Conservation (phyloP, 495 filamentous ascomycete genomes). For the Neurospora sp. region DNA sequence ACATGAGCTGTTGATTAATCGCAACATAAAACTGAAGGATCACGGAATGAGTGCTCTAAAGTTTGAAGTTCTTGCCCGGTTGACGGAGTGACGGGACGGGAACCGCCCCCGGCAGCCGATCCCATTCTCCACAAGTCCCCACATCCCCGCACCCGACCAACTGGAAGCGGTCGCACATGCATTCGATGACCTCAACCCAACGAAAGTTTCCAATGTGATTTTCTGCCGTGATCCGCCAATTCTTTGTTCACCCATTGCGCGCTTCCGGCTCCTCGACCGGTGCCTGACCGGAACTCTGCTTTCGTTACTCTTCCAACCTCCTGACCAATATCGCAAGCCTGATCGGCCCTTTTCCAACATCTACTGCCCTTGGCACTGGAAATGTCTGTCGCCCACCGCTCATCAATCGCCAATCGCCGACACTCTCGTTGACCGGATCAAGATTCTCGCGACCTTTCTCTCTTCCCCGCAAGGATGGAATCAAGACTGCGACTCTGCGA, state of each 20-base stretch:
- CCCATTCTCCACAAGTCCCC: background rate
- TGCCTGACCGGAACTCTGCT: background rate
- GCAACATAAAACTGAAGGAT: background rate
- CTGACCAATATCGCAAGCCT: background rate
- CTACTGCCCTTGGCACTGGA: background rate
- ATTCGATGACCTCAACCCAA: background rate
- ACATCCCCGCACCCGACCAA: background rate
- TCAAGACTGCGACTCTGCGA: background rate
- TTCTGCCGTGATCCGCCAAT: background rate
- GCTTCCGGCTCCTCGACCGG: background rate
- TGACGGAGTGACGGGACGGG: background rate
- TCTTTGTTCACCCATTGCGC: background rate
- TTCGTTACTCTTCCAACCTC: background rate
- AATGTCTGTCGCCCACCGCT: background rate
- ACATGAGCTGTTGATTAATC: background rate
- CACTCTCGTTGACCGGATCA: background rate
- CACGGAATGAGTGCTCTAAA: background rate
- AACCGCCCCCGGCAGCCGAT: background rate
- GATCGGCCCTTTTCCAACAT: conserved; percentile 9
- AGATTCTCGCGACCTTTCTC: background rate
- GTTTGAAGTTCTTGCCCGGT: background rate
- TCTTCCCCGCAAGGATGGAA: background rate
- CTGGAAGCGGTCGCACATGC: background rate
- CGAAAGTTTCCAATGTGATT: background rate
- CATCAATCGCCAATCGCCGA: background rate